A percentile compares a stretch with the other conserved stretches of the same genome.
Evolutionary conservation across 116 monocot genomes (phyloP).

Genomic region (Trichopus zeylanicus): DNA sequence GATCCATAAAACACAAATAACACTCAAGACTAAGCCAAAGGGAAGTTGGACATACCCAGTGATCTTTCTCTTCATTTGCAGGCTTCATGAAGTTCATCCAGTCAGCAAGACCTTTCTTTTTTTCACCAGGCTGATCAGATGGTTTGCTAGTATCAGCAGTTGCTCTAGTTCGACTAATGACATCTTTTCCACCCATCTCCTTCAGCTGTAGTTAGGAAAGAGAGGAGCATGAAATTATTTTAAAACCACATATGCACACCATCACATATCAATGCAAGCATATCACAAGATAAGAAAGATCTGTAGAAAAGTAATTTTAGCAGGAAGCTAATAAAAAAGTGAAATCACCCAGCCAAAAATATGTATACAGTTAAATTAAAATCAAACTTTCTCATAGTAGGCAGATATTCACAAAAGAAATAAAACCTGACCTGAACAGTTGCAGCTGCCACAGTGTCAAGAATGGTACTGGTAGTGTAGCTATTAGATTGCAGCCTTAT

Average conservation of each 20-base stretch:
- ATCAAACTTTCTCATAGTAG: no score
- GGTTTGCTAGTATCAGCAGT: constrained; percentile 39
- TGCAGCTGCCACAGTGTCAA: constrained; percentile 86
- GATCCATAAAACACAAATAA: neutral
- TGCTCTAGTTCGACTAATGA: constrained; percentile 26
- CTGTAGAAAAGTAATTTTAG: no score
- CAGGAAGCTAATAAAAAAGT: no score
- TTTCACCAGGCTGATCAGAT: constrained; percentile 59
- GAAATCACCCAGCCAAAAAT: no score
- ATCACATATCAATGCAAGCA: no score
- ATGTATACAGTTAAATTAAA: no score
- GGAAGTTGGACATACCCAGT: constrained; percentile 59
- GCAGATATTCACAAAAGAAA: neutral
- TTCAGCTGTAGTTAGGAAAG: constrained; percentile 39
- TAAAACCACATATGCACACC: no score
- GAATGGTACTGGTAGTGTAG: constrained; percentile 81
- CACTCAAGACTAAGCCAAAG: neutral
- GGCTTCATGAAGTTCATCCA: constrained; percentile 84
- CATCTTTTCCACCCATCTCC: constrained; percentile 68
- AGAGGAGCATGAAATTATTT: neutral
- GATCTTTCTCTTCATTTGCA: constrained; percentile 88
- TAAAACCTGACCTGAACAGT: constrained; percentile 56
- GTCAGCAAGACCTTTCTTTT: constrained; percentile 66
- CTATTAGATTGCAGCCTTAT: constrained; percentile 92
- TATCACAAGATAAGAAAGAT: no score